phyloP scores from a whole-genome alignment of 2,329 filamentous ascomycete genomes.

The Ophiostoma novo-ulmi region DNA sequence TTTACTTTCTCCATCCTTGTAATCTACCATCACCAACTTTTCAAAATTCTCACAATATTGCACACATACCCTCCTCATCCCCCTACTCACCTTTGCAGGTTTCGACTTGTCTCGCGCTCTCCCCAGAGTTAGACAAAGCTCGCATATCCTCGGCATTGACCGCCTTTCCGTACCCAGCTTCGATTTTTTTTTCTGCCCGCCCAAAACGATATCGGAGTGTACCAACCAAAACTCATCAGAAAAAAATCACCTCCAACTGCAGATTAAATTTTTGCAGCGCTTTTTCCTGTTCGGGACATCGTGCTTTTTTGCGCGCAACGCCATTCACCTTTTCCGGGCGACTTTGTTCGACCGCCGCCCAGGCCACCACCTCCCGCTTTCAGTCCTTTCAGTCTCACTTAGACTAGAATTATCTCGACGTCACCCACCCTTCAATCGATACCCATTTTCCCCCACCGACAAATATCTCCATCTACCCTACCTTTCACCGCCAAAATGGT shows the following conservation, averaged over 20 bases:
- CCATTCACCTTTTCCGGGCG: neutral
- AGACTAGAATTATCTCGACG: neutral
- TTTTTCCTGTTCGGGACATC: neutral
- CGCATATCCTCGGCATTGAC: slow-evolving; percentile 29
- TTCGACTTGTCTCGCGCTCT: slow-evolving; percentile 15
- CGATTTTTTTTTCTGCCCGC: slow-evolving; percentile 26
- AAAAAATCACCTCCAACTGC: slow-evolving; percentile 13
- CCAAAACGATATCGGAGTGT: slow-evolving; percentile 26
- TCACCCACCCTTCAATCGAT: neutral
- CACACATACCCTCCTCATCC: neutral
- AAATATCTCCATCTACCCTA: neutral
- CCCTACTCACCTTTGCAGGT: slow-evolving; percentile 13
- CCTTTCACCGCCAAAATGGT: slow-evolving; percentile 60
- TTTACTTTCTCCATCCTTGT: neutral
- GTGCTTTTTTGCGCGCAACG: slow-evolving; percentile 16
- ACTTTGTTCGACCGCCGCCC: neutral
- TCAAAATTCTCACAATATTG: neutral
- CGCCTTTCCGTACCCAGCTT: slow-evolving; percentile 22
- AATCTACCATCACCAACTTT: neutral
- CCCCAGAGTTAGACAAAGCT: slow-evolving; percentile 14
- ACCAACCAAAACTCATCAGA: slow-evolving; percentile 13
- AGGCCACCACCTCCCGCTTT: neutral
- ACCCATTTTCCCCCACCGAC: neutral
- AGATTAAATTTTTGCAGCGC: slow-evolving; percentile 9
- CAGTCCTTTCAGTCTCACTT: neutral